Conservation (phyloP, 495 filamentous ascomycete genomes). For the Amniculicola lignicola region DNA sequence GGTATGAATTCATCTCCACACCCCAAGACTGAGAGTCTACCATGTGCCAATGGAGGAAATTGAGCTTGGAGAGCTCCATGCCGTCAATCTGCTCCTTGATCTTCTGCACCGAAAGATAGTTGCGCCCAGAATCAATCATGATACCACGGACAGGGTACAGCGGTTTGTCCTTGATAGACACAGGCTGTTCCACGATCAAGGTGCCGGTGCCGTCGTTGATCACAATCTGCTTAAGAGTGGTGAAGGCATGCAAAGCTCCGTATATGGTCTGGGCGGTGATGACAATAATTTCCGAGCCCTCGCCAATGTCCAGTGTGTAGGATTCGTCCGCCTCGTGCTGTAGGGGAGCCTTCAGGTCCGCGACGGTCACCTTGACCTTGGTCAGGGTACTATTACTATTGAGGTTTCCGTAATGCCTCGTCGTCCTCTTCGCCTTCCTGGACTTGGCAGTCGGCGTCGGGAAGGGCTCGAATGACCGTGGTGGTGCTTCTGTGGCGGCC, state of each 20-base stretch:
- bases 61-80: conserved; percentile 56
- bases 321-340: conserved; percentile 58
- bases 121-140: conserved; percentile 57
- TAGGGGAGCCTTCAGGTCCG: conserved; percentile 45
- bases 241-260: conserved; percentile 59
- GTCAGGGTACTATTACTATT: conserved; percentile 24
- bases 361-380: conserved; percentile 45
- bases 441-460: conserved; percentile 42
- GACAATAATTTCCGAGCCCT: conserved; percentile 39
- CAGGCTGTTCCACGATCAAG: conserved; percentile 43
- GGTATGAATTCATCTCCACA: conserved; percentile 49
- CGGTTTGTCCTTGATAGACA: conserved; percentile 46
- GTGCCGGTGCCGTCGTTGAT: conserved; percentile 39
- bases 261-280: conserved; percentile 52
- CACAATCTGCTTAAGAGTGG: conserved; percentile 54
- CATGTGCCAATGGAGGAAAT: conserved; percentile 57
- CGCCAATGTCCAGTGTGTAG: conserved; percentile 51
- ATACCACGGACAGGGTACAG: conserved; percentile 51
- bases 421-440: conserved; percentile 39
- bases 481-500: conserved; percentile 50
- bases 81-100: conserved; percentile 56
- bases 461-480: conserved; percentile 48
- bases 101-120: conserved; percentile 53
- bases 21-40: conserved; percentile 55
- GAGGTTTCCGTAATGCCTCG: too few species aligned